phyloP scores from a whole-genome alignment of 495 filamentous ascomycete species.

The Neurospora sp. region DNA sequence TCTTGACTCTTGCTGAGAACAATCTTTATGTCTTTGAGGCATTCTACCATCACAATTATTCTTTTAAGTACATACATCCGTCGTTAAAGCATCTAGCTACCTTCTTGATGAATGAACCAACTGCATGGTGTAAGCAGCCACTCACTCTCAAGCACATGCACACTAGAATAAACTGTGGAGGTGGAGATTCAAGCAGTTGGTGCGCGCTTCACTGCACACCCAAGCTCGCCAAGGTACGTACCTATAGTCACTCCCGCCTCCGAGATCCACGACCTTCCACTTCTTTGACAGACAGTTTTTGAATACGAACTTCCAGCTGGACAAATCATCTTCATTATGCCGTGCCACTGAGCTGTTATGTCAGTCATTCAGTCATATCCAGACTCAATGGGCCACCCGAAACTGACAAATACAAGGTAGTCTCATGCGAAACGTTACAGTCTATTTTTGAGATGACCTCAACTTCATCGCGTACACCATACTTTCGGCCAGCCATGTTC shows the following conservation, averaged over 20 bases:
- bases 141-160: neutral
- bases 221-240: neutral
- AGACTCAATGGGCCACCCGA: neutral
- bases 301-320: neutral
- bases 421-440: neutral
- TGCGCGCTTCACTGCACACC: neutral
- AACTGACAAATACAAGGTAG: neutral
- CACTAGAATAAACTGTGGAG: neutral
- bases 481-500: neutral
- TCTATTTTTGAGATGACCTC: neutral
- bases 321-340: neutral
- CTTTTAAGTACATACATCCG: neutral
- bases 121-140: neutral
- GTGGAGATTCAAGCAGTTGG: neutral
- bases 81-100: neutral
- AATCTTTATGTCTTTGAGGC: neutral
- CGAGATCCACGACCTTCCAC: neutral
- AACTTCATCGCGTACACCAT: neutral
- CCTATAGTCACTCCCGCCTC: neutral
- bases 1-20: neutral
- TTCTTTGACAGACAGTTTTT: neutral
- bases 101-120: neutral
- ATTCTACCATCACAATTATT: neutral
- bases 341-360: neutral
- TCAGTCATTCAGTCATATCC: neutral